Percentiles rank a stretch among this genome's conserved stretches.
Conservation (phyloP, 1,284 basidiomycete species). For the Boletus smithii region DNA sequence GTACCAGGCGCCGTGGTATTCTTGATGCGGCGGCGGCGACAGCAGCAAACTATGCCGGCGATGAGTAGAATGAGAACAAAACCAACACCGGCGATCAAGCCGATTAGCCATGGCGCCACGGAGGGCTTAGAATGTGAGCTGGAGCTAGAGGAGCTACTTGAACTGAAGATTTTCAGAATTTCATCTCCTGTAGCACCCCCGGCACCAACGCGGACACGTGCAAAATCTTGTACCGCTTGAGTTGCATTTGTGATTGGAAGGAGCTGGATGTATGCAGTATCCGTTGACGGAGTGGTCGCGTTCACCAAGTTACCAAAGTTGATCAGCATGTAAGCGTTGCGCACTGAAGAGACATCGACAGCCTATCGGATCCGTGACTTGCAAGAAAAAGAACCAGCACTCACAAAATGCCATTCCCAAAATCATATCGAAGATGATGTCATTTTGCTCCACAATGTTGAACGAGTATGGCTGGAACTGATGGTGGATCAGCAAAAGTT, state of each 20-base stretch:
- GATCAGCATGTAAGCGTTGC: constrained; percentile 56
- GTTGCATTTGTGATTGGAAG: constrained; percentile 47
- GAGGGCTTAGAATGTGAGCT: not conserved
- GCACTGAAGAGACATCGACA: constrained; percentile 39
- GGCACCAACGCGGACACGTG: constrained; percentile 12
- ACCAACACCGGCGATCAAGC: constrained; percentile 10
- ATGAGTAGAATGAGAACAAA: constrained; percentile 15
- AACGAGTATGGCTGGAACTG: constrained; percentile 45
- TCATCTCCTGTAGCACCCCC: not conserved
- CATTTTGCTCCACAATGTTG: constrained; percentile 42
- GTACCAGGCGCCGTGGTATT: not conserved
- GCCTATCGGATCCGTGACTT: not conserved
- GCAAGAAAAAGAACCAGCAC: constrained; percentile 17
- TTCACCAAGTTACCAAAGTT: constrained; percentile 58
- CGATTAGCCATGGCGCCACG: constrained; percentile 13
- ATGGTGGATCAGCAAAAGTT: constrained; percentile 8
- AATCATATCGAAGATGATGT: constrained; percentile 40
- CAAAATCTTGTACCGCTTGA: constrained; percentile 27
- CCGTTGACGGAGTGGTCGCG: constrained; percentile 35
- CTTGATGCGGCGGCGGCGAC: constrained; percentile 13
- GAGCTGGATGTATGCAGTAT: constrained; percentile 58
- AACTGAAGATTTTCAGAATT: not conserved
- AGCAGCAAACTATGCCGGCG: constrained; percentile 6
- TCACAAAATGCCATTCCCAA: constrained; percentile 57
- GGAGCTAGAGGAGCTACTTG: not conserved